Conservation (phyloP, 495 filamentous ascomycete genomes). For the Xylaria castorea region DNA sequence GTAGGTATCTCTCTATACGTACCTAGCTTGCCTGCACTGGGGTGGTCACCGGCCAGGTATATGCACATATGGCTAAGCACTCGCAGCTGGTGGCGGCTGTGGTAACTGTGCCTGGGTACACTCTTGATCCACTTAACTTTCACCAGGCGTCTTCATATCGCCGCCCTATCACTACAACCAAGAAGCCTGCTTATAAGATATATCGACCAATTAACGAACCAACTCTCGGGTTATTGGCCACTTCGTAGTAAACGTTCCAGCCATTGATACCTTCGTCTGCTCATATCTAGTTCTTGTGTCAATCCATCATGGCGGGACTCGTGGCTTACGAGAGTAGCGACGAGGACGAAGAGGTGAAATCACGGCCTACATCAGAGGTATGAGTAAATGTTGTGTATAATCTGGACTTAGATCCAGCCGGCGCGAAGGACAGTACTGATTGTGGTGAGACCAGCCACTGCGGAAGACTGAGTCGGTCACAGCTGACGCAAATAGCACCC, state of each 20-base stretch:
- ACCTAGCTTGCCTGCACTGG: neutral
- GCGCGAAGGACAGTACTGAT: conserved; percentile 42
- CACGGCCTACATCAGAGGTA: conserved; percentile 41
- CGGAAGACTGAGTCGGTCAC: conserved; percentile 36
- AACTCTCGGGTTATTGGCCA: neutral
- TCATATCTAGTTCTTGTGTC: neutral
- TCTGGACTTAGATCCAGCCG: neutral
- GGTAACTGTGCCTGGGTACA: neutral
- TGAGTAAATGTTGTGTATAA: conserved; percentile 30
- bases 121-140: neutral
- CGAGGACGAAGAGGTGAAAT: conserved; percentile 64
- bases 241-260: neutral
- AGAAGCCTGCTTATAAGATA: neutral
- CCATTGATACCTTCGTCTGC: neutral
- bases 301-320: conserved; percentile 65
- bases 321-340: conserved; percentile 80
- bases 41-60: too few relatives aligned
- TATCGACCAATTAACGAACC: neutral
- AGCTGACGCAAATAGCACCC: conserved; percentile 16
- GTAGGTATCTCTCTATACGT: neutral
- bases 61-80: neutral
- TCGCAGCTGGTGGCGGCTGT: conserved; percentile 4
- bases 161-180: neutral
- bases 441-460: conserved; percentile 41
- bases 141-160: neutral